Percentiles rank a stretch among this genome's conserved stretches.
These are phyloP conservation scores for Amphicarpaea edgeworthii DNA, from an alignment of 306 rosid genomes.

Conservation along the genomic window DNA sequence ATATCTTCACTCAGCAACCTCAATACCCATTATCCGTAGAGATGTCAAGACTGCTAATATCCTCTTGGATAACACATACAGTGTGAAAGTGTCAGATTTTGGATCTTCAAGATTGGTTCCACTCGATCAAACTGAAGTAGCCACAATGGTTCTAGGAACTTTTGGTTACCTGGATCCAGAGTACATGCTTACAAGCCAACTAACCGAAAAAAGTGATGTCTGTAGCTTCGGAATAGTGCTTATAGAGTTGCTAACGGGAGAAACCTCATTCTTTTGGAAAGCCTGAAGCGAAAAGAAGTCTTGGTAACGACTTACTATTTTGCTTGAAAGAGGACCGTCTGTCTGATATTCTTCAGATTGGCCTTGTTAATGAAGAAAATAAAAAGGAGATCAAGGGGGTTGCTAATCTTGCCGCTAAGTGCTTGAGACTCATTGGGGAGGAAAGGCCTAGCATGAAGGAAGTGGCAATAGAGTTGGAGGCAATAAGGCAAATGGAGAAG, in stretches of 20 bases:
- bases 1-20: conserved; percentile 49
- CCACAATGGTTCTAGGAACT: conserved; percentile 5
- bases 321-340: neutral
- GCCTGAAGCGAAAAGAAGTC: neutral
- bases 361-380: conserved; percentile 15
- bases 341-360: neutral
- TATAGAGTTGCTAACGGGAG: neutral
- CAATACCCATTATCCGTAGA: conserved; percentile 33
- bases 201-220: conserved; percentile 14
- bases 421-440: conserved; percentile 40
- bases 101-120: conserved; percentile 7
- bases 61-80: conserved; percentile 41
- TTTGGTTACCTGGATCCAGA: neutral
- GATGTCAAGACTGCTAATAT: conserved; percentile 54
- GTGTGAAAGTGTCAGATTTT: neutral
- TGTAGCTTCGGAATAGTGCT: neutral
- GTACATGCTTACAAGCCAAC: conserved; percentile 6
- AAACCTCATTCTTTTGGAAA: neutral
- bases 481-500: neutral
- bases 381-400: conserved; percentile 36
- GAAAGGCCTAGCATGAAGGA: neutral
- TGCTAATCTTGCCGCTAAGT: conserved; percentile 35
- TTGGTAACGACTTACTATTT: neutral
- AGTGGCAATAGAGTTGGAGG: neutral
- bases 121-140: conserved; percentile 2